Evolutionary conservation across 306 rosid genomes (phyloP).

Genomic region (Gastrolobium bilobum): DNA sequence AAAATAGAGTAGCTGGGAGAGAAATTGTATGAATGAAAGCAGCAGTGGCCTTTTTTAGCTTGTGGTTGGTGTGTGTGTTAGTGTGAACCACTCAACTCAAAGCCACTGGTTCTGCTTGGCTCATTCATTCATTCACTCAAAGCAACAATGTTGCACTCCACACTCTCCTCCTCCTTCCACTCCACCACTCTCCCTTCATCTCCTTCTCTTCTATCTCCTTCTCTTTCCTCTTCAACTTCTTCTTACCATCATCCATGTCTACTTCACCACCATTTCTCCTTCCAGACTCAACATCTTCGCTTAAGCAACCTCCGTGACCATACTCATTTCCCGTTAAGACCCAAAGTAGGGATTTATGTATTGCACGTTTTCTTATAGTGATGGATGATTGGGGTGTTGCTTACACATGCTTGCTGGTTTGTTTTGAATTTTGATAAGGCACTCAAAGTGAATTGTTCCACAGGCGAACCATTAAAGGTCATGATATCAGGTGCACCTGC

Average conservation of each 20-base stretch:
- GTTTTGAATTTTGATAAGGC: constrained; percentile 53
- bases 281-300: constrained; percentile 51
- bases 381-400: background rate
- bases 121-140: constrained; percentile 19
- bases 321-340: constrained; percentile 48
- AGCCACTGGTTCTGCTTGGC: background rate
- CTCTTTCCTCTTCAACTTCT: constrained; percentile 38
- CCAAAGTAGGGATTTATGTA: constrained; percentile 48
- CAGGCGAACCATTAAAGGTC: constrained; percentile 76
- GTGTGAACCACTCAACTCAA: constrained; percentile 17
- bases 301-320: constrained; percentile 54
- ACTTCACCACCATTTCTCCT: constrained; percentile 37
- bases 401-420: background rate
- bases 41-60: background rate
- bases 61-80: background rate
- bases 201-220: constrained; percentile 49
- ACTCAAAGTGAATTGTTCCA: constrained; percentile 65
- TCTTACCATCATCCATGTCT: constrained; percentile 36
- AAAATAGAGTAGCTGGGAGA: too few relatives aligned
- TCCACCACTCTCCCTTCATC: constrained; percentile 54
- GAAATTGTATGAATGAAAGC: background rate
- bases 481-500: constrained; percentile 98
- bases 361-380: background rate
- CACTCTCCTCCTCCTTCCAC: constrained; percentile 57
- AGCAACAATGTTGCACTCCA: constrained; percentile 60